These are phyloP conservation scores for Candida gorgasii DNA, from an alignment of 805 yeast genomes.

Conservation along the genomic window DNA sequence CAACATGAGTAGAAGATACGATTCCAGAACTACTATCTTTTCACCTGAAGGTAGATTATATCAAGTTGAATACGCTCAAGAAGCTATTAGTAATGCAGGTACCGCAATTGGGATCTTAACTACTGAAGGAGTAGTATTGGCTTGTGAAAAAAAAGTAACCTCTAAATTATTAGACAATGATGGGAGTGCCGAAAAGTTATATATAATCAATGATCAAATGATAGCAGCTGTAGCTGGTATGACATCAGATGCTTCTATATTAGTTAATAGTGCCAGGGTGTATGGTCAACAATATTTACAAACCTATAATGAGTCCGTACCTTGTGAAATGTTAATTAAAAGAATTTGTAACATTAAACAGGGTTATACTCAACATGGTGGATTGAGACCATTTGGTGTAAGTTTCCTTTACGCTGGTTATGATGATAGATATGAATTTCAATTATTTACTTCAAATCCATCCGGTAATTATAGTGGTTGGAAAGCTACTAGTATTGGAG, in stretches of 20 bases:
- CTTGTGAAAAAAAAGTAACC: conserved; percentile 96
- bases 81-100: conserved; percentile 82
- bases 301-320: conserved; percentile 87
- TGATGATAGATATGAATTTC: conserved; percentile 87
- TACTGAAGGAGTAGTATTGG: conserved; percentile 86
- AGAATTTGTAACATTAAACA: conserved; percentile 91
- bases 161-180: conserved; percentile 92
- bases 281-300: conserved; percentile 82
- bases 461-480: conserved; percentile 98
- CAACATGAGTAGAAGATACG: conserved; percentile 92
- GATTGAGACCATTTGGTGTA: conserved; percentile 97
- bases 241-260: conserved; percentile 93
- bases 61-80: conserved; percentile 96
- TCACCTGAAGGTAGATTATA: conserved; percentile 98
- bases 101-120: conserved; percentile 79
- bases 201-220: conserved; percentile 77
- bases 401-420: conserved; percentile 94
- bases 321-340: conserved; percentile 88
- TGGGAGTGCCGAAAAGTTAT: conserved; percentile 89
- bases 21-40: conserved; percentile 96
- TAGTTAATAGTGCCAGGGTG: conserved; percentile 83
- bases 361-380: conserved; percentile 98
- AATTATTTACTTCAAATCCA: conserved; percentile 92
- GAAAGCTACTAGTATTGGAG: conserved; percentile 97
- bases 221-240: conserved; percentile 97